Evolutionary conservation across 2,329 filamentous ascomycete genomes (phyloP).

Genomic region (Didymella pomorum): DNA sequence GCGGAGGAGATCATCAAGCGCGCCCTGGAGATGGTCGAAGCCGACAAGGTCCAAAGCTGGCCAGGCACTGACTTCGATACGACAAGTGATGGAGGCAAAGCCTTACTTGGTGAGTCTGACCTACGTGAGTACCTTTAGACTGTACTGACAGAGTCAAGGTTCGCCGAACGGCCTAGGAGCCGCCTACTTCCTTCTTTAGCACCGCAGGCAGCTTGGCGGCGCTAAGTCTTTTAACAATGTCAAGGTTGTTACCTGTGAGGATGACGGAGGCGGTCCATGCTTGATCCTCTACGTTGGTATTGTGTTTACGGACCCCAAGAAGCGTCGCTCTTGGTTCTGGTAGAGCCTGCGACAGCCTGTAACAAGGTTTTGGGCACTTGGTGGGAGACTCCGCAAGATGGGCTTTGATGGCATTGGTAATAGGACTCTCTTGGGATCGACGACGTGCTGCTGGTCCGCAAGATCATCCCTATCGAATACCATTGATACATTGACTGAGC

Average conservation of each 20-base stretch:
- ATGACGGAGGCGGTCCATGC: neutral
- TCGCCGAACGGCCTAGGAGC: constrained; percentile 14
- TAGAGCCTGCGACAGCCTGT: neutral
- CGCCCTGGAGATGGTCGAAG: neutral
- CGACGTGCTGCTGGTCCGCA: neutral
- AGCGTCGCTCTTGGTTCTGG: neutral
- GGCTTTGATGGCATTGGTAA: too few relatives aligned
- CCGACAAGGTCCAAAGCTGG: neutral
- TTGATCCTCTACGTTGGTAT: constrained; percentile 7
- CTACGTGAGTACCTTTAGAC: too few relatives aligned
- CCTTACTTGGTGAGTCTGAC: neutral
- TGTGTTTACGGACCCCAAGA: neutral
- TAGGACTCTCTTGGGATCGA: neutral
- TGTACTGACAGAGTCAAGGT: constrained; percentile 1
- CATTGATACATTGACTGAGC: neutral
- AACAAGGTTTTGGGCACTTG: too few relatives aligned
- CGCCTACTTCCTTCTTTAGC: constrained; percentile 19
- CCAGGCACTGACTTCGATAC: constrained; percentile 8
- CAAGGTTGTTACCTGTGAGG: constrained; percentile 6
- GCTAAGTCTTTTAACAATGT: constrained; percentile 15
- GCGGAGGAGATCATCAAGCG: constrained; percentile 9
- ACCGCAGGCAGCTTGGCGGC: constrained; percentile 17
- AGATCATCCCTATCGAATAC: neutral
- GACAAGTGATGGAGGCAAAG: neutral
- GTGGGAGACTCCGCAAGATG: too few relatives aligned